Percentiles rank a stretch among this genome's conserved stretches.
These are phyloP conservation scores for Strobilomyces confusus DNA, from an alignment of 768 basidiomycete species.

Conservation along the genomic window DNA sequence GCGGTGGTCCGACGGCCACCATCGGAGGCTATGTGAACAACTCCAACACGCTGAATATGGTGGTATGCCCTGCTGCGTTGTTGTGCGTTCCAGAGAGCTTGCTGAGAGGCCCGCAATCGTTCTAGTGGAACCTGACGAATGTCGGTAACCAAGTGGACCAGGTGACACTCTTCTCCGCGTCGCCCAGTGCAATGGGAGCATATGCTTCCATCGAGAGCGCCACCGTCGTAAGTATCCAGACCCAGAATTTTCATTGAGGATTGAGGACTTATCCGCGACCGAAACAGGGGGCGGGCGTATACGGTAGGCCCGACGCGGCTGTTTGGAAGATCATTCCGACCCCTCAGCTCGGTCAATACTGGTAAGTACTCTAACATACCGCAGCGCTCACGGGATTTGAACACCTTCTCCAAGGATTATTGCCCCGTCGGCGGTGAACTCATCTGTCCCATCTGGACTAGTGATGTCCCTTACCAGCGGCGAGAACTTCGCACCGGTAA, in stretches of 20 bases:
- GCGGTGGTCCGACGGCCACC: neutral
- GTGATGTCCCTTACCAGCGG: neutral
- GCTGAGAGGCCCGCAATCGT: neutral
- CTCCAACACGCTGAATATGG: neutral
- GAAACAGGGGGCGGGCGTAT: neutral
- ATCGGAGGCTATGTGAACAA: neutral
- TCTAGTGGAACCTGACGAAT: constrained; percentile 2
- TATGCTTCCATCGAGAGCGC: neutral
- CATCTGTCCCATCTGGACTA: neutral
- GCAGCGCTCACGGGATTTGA: neutral
- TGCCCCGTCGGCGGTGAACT: neutral
- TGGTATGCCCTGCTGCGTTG: neutral
- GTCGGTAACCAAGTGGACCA: neutral
- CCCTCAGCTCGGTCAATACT: neutral
- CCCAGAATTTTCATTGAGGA: neutral
- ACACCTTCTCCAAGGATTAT: neutral
- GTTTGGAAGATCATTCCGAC: neutral
- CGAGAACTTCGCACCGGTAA: neutral
- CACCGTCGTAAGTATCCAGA: neutral
- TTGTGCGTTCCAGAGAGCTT: neutral
- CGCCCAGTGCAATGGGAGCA: neutral
- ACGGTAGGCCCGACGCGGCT: neutral
- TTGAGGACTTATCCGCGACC: neutral
- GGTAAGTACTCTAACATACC: neutral
- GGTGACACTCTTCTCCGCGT: neutral